phyloP scores from a whole-genome alignment of 345 rosid genomes.

The Eutrema heterophyllum region DNA sequence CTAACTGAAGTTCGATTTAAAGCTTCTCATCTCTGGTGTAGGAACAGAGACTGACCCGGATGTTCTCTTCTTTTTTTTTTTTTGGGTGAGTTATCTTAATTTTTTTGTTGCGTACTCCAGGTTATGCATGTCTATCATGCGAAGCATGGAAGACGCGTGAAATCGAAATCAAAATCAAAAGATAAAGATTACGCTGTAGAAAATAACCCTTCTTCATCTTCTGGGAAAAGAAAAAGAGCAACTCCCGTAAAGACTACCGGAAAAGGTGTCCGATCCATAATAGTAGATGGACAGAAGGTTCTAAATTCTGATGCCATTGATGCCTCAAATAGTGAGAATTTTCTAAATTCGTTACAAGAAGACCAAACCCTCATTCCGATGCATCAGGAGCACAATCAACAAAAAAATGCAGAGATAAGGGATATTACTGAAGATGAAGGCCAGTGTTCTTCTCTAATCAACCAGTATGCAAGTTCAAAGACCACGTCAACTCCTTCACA shows the following conservation, averaged over 20 bases:
- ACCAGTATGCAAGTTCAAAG: slow-evolving; percentile 40
- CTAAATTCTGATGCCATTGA: slow-evolving; percentile 15
- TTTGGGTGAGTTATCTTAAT: slow-evolving; percentile 4
- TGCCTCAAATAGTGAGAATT: slow-evolving; percentile 24
- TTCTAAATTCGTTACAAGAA: slow-evolving; percentile 28
- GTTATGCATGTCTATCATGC: slow-evolving; percentile 76
- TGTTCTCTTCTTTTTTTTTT: not conserved
- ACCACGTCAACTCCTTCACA: slow-evolving; percentile 42
- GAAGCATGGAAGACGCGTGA: slow-evolving; percentile 48
- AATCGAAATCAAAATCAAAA: slow-evolving; percentile 28
- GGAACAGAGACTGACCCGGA: slow-evolving; percentile 12
- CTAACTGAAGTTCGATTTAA: not conserved
- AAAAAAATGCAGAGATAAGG: slow-evolving; percentile 32
- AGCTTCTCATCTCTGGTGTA: slow-evolving; percentile 4
- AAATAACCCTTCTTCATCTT: slow-evolving; percentile 29
- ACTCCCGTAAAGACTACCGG: slow-evolving; percentile 33
- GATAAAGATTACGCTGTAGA: slow-evolving; percentile 28
- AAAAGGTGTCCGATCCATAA: slow-evolving; percentile 33
- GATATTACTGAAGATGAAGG: slow-evolving; percentile 43
- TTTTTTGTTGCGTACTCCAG: slow-evolving; percentile 38
- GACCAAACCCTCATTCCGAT: slow-evolving; percentile 30
- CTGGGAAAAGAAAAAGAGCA: slow-evolving; percentile 59
- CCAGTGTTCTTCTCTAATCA: slow-evolving; percentile 39
- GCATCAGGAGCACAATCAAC: slow-evolving; percentile 34
- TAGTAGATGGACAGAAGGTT: slow-evolving; percentile 19